Conservation (phyloP, 352 stramenopile species). For the Phytophthora syringae region DNA sequence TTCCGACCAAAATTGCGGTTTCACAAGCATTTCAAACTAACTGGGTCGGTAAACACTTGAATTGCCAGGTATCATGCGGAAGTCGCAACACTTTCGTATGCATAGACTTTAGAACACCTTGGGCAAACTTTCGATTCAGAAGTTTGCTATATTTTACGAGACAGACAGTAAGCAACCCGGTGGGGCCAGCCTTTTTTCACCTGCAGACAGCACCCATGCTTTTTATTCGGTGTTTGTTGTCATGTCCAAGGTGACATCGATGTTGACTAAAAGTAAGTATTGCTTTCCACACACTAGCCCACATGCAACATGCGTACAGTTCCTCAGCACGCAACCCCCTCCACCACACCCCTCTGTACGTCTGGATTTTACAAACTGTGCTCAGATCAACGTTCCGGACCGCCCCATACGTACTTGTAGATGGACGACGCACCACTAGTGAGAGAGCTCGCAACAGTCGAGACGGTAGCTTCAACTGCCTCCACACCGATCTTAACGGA, state of each 20-base stretch:
- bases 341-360: conserved; percentile 17
- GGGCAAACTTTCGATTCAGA: neutral
- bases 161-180: conserved; percentile 11
- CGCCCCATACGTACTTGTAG: conserved; percentile 88
- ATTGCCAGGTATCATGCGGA: too few species aligned
- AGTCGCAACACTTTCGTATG: neutral
- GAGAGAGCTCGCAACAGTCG: conserved; percentile 79
- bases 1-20: too few species aligned
- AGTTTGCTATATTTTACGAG: conserved; percentile 17
- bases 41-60: too few species aligned
- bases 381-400: conserved; percentile 28
- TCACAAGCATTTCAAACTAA: too few species aligned
- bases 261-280: conserved; percentile 30
- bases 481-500: conserved; percentile 86
- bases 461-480: conserved; percentile 73
- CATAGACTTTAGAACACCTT: conserved; percentile 2
- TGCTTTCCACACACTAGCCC: conserved; percentile 14
- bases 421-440: conserved; percentile 80
- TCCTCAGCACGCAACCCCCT: conserved; percentile 8
- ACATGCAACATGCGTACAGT: conserved; percentile 22
- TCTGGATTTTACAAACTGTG: conserved; percentile 17
- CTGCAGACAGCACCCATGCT: too few species aligned
- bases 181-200: too few species aligned
- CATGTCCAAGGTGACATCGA: too few species aligned
- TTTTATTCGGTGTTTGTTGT: too few species aligned